Percentiles rank a stretch among this genome's conserved stretches.
Conservation (phyloP, 192 early-diverging fungal genomes). For the Coemansia brasiliensis region DNA sequence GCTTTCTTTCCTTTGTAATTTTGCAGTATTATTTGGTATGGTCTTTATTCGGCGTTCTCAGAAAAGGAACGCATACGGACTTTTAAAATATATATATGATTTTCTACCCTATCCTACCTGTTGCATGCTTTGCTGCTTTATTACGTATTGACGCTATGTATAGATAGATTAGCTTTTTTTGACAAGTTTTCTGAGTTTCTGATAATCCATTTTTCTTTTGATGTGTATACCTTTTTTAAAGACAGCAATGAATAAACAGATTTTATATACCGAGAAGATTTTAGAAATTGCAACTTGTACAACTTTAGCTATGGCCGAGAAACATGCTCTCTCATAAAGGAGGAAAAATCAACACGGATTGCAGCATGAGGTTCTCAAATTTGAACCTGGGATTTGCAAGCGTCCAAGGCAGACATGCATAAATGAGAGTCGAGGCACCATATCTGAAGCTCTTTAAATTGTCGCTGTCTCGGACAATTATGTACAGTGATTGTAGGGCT, state of each 20-base stretch:
- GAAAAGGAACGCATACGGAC: neutral
- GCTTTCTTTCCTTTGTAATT: conserved; percentile 2
- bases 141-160: too few relatives aligned
- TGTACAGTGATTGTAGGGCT: neutral
- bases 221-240: neutral
- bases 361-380: neutral
- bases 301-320: too few relatives aligned
- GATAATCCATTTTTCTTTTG: neutral
- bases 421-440: conserved; percentile 12
- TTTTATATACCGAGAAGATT: too few relatives aligned
- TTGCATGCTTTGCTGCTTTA: too few relatives aligned
- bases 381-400: neutral
- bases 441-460: conserved; percentile 6
- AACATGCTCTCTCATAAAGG: too few relatives aligned
- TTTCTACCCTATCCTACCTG: too few relatives aligned
- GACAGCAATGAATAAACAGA: neutral
- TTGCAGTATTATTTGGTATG: conserved; percentile 1
- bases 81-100: too few relatives aligned
- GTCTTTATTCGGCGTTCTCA: neutral
- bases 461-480: neutral
- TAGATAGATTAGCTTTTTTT: conserved; percentile 1
- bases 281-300: too few relatives aligned
- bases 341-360: neutral
- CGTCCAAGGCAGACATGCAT: conserved; percentile 16
- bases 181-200: neutral